phyloP scores from a whole-genome alignment of 345 rosid species.

The Populus nigra region DNA sequence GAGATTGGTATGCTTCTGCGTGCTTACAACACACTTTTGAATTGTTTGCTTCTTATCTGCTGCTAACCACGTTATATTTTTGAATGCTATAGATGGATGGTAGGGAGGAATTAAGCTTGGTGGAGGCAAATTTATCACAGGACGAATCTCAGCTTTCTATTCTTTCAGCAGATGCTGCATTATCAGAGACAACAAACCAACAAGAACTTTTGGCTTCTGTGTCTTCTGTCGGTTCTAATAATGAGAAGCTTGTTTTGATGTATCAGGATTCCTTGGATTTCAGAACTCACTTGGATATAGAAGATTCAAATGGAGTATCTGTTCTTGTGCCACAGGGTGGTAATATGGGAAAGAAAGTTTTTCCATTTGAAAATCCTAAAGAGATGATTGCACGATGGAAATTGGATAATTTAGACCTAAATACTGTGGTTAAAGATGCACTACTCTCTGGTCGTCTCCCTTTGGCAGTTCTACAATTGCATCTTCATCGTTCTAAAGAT shows the following conservation, averaged over 20 bases:
- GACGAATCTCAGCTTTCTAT: constrained; percentile 61
- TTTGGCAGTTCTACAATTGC: constrained; percentile 93
- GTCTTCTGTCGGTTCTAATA: constrained; percentile 18
- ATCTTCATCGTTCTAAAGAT: constrained; percentile 79
- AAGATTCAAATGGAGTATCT: constrained; percentile 49
- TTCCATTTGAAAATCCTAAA: constrained; percentile 83
- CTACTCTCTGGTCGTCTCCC: constrained; percentile 91
- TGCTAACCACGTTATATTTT: constrained; percentile 1
- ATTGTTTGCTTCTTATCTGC: constrained; percentile 15
- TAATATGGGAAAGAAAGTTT: constrained; percentile 46
- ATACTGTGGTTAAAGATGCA: constrained; percentile 92
- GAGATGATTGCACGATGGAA: constrained; percentile 99
- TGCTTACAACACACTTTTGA: background rate
- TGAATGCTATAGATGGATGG: constrained; percentile 50
- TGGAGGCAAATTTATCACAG: constrained; percentile 34
- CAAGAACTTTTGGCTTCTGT: constrained; percentile 33
- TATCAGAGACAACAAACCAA: constrained; percentile 35
- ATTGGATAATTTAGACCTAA: constrained; percentile 70
- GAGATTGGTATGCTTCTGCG: constrained; percentile 47
- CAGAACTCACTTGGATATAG: constrained; percentile 35
- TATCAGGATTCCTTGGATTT: constrained; percentile 40
- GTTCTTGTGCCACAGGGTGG: constrained; percentile 47
- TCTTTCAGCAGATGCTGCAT: constrained; percentile 39
- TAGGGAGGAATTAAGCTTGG: constrained; percentile 42
- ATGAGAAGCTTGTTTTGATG: constrained; percentile 58